Evolutionary conservation across 345 rosid genomes (phyloP), one percentile per base, ranked within the genome.

Genomic region (Punica granatum): DNA sequence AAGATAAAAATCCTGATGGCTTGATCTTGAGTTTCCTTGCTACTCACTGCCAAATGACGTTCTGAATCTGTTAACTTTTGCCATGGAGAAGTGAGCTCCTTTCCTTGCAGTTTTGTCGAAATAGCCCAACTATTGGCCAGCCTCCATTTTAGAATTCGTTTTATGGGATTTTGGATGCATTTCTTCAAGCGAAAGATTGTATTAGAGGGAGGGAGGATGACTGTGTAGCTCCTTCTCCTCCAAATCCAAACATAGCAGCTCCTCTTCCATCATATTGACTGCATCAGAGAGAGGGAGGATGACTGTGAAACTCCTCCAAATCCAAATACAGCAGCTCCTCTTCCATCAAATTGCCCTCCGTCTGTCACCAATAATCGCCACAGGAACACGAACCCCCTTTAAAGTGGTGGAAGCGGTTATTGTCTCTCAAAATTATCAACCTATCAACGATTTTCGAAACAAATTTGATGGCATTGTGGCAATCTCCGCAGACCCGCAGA

Each of bases 351-450:
- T 14, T 44, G 49, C 19, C 49, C 49, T 18, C 21, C 49, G 19
- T 4, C 61, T 49, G 25, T 74, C 63, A 78, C 78, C 81, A 78
- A 64, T 74, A 78, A 62, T 74, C 81, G 33, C 81, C 76, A 66
- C 78, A 74, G 51, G 78, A 74, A 78, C 81, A 78, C 37, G 72
- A 71, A 35, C 78, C 78, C 36, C 74, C 66, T 16, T 51, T 42
- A 43, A 78, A 78, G 72, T 78, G 78, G 65, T 78, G 81, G 56
- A 78, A 78, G 35, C 81, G 66, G 56, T 76, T 69, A 53, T 74
- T 78, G 34, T 78, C 81, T 63, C 78, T 71, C 25, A 74, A 67
- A 48, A 78, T 74, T 41, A 78, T 74, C 65, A 71, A 65, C 67
- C 81, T 71, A 44, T 68, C 44, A 28, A n/a, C 61, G 53, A 74